These are phyloP conservation scores for Voacanga thouarsii DNA, from an alignment of 257 asterid species.

Conservation along the genomic window DNA sequence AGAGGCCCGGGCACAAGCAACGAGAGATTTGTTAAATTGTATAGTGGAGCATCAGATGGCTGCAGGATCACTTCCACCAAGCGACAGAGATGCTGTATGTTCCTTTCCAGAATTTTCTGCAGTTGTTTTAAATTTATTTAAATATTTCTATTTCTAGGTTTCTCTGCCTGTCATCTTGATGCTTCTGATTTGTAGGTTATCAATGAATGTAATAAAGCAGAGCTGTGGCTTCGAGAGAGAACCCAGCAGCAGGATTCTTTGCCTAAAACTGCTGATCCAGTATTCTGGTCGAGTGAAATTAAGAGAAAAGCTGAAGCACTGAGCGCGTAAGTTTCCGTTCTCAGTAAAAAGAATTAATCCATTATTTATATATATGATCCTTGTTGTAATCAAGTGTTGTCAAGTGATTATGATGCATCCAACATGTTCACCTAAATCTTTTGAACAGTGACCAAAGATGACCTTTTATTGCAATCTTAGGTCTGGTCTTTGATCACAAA, in stretches of 20 bases:
- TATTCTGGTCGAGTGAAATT: conserved; percentile 73
- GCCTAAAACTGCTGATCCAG: conserved; percentile 78
- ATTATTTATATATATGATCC: neutral
- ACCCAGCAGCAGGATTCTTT: conserved; percentile 72
- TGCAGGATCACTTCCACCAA: conserved; percentile 59
- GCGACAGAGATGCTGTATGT: conserved; percentile 67
- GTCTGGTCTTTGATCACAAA: neutral
- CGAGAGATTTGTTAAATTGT: conserved; percentile 51
- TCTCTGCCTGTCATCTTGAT: neutral
- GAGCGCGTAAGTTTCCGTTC: conserved; percentile 54
- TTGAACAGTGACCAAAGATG: neutral
- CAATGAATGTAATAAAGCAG: conserved; percentile 73
- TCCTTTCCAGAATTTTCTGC: conserved; percentile 10
- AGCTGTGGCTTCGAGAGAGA: conserved; percentile 78
- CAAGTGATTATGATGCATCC: neutral
- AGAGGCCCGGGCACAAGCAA: conserved; percentile 67
- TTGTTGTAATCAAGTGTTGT: neutral
- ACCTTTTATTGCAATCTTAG: neutral
- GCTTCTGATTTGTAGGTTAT: conserved; percentile 45
- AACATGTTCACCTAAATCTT: neutral
- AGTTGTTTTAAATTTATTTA: neutral
- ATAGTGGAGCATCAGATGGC: conserved; percentile 59
- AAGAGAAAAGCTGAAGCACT: conserved; percentile 59
- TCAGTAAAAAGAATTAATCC: conserved; percentile 2
- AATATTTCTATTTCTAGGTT: neutral